A percentile compares a stretch with the other conserved stretches of the same genome.
Conservation (phyloP, 2,329 filamentous ascomycete genomes). For the Sordariomycetes sp. region DNA sequence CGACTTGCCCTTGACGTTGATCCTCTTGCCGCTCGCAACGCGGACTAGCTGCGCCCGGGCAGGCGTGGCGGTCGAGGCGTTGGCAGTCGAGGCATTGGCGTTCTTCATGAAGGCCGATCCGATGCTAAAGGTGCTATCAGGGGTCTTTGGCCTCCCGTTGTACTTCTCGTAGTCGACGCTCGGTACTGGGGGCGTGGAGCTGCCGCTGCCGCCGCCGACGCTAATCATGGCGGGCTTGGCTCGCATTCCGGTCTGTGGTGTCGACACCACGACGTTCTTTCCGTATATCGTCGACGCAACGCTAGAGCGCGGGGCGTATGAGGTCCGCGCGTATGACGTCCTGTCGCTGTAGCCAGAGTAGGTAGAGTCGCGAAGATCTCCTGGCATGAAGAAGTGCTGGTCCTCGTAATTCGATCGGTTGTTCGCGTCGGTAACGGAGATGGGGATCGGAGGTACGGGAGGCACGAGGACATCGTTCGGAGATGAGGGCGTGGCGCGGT, state of each 20-base stretch:
- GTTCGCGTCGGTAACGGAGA: slow-evolving; percentile 34
- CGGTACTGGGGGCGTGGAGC: slow-evolving; percentile 57
- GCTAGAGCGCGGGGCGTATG: slow-evolving; percentile 51
- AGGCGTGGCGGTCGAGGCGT: slow-evolving; percentile 40
- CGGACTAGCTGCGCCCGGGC: slow-evolving; percentile 47
- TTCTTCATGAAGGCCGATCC: slow-evolving; percentile 57
- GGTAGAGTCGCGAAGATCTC: slow-evolving; percentile 79
- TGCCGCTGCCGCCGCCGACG: slow-evolving; percentile 46
- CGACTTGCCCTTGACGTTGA: slow-evolving; percentile 8
- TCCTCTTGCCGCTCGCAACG: slow-evolving; percentile 35
- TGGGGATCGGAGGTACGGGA: slow-evolving; percentile 87
- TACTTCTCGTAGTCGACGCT: slow-evolving; percentile 54
- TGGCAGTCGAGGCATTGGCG: slow-evolving; percentile 43
- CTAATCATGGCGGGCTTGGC: slow-evolving; percentile 88
- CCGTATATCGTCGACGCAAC: slow-evolving; percentile 91
- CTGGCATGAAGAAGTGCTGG: slow-evolving; percentile 87
- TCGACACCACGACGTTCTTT: slow-evolving; percentile 71
- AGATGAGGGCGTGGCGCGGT: slow-evolving; percentile 74
- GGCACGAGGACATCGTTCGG: slow-evolving; percentile 62
- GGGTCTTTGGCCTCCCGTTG: slow-evolving; percentile 35
- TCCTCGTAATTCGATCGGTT: slow-evolving; percentile 51
- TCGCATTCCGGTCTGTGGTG: slow-evolving; percentile 75
- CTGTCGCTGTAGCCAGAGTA: slow-evolving; percentile 58
- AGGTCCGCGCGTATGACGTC: slow-evolving; percentile 45
- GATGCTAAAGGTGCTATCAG: slow-evolving; percentile 48